These are phyloP conservation scores for Monotropa hypopitys DNA, from an alignment of 179 eudicot genomes.

Conservation along the genomic window DNA sequence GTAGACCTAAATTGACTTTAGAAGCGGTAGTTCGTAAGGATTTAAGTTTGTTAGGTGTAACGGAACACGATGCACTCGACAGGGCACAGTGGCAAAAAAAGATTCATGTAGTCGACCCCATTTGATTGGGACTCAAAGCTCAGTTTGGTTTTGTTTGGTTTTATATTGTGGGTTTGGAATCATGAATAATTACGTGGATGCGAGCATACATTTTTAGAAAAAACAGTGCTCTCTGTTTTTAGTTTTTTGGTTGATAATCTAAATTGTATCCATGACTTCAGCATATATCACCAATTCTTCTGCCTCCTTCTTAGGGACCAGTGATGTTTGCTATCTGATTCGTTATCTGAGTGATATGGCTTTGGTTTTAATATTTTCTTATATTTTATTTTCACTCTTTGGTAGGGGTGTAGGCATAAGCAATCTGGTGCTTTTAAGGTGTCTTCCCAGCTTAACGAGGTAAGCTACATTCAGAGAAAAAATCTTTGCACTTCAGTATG, in stretches of 20 bases:
- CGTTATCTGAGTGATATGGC: background rate
- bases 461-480: slow-evolving; percentile 9
- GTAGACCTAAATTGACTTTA: no score
- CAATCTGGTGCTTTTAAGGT: slow-evolving; percentile 26
- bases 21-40: no score
- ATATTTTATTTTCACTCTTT: background rate
- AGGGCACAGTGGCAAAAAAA: no score
- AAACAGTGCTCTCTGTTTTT: background rate
- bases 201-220: no score
- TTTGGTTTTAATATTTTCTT: background rate
- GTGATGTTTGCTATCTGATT: background rate
- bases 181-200: background rate
- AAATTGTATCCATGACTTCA: background rate
- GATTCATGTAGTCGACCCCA: no score
- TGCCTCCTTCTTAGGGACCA: background rate
- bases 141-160: background rate
- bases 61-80: no score
- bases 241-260: background rate
- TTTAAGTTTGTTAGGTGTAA: no score
- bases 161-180: background rate
- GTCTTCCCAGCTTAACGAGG: slow-evolving; percentile 33
- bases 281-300: background rate
- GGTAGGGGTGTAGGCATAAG: slow-evolving; percentile 21
- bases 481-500: background rate
- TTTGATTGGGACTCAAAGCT: no score